Percentiles rank a stretch among this genome's conserved stretches.
Conservation (phyloP, 352 stramenopile genomes). For the Hyaloperonospora brassicae region DNA sequence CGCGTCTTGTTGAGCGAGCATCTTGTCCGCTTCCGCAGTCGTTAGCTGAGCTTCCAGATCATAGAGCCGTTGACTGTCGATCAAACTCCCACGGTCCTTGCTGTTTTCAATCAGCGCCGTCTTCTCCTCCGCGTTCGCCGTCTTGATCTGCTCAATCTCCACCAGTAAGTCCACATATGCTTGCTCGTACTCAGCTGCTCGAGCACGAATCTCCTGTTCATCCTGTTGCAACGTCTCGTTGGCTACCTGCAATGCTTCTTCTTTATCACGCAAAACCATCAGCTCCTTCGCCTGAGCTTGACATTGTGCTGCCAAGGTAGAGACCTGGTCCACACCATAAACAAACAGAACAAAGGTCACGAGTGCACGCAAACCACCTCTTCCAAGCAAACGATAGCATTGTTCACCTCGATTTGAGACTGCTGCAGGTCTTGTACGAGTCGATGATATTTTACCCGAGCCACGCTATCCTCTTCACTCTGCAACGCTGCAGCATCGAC, state of each 20-base stretch:
- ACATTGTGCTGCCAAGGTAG: conserved; percentile 35
- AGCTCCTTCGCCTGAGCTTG: conserved; percentile 33
- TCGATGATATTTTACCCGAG: conserved; percentile 6
- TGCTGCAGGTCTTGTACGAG: conserved; percentile 46
- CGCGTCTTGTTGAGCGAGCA: conserved; percentile 49
- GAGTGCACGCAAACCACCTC: background rate
- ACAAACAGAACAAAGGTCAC: conserved; percentile 9
- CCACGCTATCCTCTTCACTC: conserved; percentile 6
- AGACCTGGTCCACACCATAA: conserved; percentile 20
- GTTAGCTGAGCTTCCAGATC: conserved; percentile 51
- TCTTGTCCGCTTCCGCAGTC: conserved; percentile 52
- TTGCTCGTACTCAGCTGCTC: conserved; percentile 59
- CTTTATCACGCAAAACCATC: conserved; percentile 17
- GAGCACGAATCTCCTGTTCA: conserved; percentile 29
- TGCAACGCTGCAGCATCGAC: conserved; percentile 3
- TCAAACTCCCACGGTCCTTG: conserved; percentile 41
- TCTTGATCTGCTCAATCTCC: conserved; percentile 44
- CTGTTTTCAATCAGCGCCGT: conserved; percentile 34
- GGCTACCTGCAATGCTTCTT: conserved; percentile 25
- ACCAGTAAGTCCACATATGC: conserved; percentile 48
- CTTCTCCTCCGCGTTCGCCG: conserved; percentile 44
- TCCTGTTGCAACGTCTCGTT: conserved; percentile 39
- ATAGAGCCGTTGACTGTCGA: conserved; percentile 49
- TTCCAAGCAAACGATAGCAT: background rate
- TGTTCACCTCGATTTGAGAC: conserved; percentile 39